Evolutionary conservation across 352 stramenopile genomes (phyloP).

Genomic region (Phytophthora constricta): DNA sequence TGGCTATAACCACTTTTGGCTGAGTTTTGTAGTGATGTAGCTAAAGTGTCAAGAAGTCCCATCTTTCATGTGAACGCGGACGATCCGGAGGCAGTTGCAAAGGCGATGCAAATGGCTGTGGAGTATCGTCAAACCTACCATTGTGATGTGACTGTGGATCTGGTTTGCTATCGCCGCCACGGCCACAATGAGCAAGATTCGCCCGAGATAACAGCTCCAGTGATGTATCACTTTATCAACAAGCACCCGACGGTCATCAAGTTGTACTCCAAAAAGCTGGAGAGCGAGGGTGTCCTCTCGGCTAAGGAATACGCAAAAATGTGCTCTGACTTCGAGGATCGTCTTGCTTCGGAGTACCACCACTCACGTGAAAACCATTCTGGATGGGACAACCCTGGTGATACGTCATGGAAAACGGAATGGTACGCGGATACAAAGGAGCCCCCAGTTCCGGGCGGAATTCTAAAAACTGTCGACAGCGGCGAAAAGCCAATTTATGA

Average conservation of each 20-base stretch:
- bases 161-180: slow-evolving; percentile 98
- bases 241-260: slow-evolving; percentile 84
- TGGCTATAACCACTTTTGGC: slow-evolving; percentile 9
- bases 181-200: slow-evolving; percentile 98
- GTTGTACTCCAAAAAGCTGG: slow-evolving; percentile 78
- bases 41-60: slow-evolving; percentile 96
- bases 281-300: slow-evolving; percentile 59
- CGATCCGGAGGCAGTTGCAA: slow-evolving; percentile 93
- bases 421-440: slow-evolving; percentile 51
- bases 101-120: slow-evolving; percentile 93
- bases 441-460: slow-evolving; percentile 9
- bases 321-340: slow-evolving; percentile 67
- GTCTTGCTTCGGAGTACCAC: slow-evolving; percentile 75
- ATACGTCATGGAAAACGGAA: slow-evolving; percentile 72
- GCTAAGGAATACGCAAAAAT: slow-evolving; percentile 53
- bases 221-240: slow-evolving; percentile 93
- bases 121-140: slow-evolving; percentile 93
- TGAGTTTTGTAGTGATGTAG: slow-evolving; percentile 88
- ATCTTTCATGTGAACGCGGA: slow-evolving; percentile 98
- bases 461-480: slow-evolving; percentile 20
- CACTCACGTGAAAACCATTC: slow-evolving; percentile 71
- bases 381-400: slow-evolving; percentile 78
- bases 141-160: slow-evolving; percentile 98
- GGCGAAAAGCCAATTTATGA: slow-evolving; percentile 45
- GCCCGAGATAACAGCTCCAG: slow-evolving; percentile 86